Base-by-base conservation (phyloP, 1,139 yeast species). In the Debaryomyces udenii region DNA sequence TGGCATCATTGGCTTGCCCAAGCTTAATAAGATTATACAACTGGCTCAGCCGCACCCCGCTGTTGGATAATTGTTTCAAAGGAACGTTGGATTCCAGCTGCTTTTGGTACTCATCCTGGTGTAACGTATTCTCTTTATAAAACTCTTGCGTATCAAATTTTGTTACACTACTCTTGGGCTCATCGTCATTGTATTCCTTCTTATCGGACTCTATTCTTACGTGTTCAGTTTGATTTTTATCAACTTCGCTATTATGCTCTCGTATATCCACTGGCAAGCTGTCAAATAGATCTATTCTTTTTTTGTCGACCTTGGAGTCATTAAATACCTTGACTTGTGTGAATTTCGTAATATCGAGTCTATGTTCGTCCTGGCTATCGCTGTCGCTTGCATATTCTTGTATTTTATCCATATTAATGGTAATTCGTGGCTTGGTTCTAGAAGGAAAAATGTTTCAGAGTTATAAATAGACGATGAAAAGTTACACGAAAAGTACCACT, bases 11-110 rank as follows among this genome's bases (percentile, higher is more conserved):
- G 32, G 38, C 38, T 32, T 28, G 33, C 10, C 38, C 38, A 13
- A 35, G 27, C 14, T 23, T 35, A n/a, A 35, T 35, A 10, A 35
- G 16, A 28, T 28, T 28, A 10, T 27, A 28, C 32, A 35, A 35
- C 27, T 34, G 37, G 14, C 24, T 28, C 37, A 34, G 37, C 17
- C 37, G 30, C 16, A 16, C 13, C 20, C 28, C 9, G 2, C 29
- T 13, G 18, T 15, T 18, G 3, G 38, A 11, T 6, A 35, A 31
- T 18, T 35, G 38, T 35, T 35, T 35, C 38, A 35, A 35, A 6
- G 38, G 38, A 7, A 27, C 20, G 26, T 35, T 35, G 9, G 32
- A 28, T 23, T 35, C 30, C 38, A 35, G 38, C 18, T 35, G 33
- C 6, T 27, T 29, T 13, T 28, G 13, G 20, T 28, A 35, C 27